Conservation (phyloP, 495 filamentous ascomycete genomes). For the Amniculicola lignicola region DNA sequence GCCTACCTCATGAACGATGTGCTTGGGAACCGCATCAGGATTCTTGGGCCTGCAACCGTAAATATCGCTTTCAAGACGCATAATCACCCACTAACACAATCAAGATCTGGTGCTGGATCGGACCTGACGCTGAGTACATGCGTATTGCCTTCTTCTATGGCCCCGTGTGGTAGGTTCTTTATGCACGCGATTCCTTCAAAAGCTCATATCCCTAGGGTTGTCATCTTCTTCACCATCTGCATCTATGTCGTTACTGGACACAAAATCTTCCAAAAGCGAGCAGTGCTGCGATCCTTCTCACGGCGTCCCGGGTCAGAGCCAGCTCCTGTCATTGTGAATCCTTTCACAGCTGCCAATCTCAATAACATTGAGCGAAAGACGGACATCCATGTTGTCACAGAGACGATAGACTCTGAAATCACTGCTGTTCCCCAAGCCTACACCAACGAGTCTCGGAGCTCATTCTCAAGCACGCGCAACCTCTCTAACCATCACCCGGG, state of each 20-base stretch:
- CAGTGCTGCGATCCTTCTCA: constrained; percentile 48
- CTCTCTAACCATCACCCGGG: not conserved
- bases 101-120: constrained; percentile 82
- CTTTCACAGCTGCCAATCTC: constrained; percentile 44
- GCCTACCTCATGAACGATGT: constrained; percentile 62
- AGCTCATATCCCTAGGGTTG: constrained; percentile 23
- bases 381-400: constrained; percentile 51
- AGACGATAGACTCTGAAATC: constrained; percentile 18
- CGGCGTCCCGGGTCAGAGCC: constrained; percentile 35
- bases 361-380: constrained; percentile 52
- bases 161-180: constrained; percentile 65
- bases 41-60: constrained; percentile 74
- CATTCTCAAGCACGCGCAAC: constrained; percentile 24
- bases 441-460: constrained; percentile 20
- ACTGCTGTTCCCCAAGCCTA: constrained; percentile 1
- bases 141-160: constrained; percentile 79
- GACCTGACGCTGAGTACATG: constrained; percentile 63
- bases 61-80: not conserved
- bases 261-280: constrained; percentile 60
- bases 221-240: constrained; percentile 63
- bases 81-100: not conserved
- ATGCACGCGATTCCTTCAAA: not conserved
- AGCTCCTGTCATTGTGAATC: constrained; percentile 45
- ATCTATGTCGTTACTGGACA: constrained; percentile 73
- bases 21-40: constrained; percentile 45